A percentile compares a stretch with the other conserved stretches of the same genome.
Evolutionary conservation across 805 yeast species (phyloP).

Genomic region (Candida parachauliodes): DNA sequence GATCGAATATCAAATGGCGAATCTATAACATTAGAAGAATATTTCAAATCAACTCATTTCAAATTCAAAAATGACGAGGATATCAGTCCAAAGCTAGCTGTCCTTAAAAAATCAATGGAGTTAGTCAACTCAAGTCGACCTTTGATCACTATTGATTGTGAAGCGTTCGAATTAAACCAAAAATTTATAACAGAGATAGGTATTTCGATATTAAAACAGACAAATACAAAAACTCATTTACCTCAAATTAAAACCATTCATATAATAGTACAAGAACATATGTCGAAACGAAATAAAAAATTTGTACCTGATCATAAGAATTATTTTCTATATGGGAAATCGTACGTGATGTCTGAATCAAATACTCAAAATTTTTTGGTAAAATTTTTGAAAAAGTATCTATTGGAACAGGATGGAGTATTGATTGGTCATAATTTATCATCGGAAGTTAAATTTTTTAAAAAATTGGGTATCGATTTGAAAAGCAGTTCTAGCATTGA

Average conservation of each 20-base stretch:
- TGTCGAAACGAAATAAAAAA: slow-evolving; percentile 39
- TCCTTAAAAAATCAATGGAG: slow-evolving; percentile 16
- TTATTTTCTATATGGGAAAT: slow-evolving; percentile 48
- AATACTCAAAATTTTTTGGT: slow-evolving; percentile 41
- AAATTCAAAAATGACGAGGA: slow-evolving; percentile 13
- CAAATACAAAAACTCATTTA: slow-evolving; percentile 31
- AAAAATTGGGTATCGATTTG: slow-evolving; percentile 42
- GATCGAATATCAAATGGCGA: not conserved
- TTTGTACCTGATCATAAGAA: slow-evolving; percentile 52
- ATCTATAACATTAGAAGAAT: slow-evolving; percentile 9
- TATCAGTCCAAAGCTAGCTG: slow-evolving; percentile 8
- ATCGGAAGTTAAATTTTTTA: slow-evolving; percentile 55
- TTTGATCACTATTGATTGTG: slow-evolving; percentile 51
- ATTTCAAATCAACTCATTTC: slow-evolving; percentile 19
- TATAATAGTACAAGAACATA: slow-evolving; percentile 44
- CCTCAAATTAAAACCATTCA: slow-evolving; percentile 44
- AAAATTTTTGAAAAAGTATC: slow-evolving; percentile 41
- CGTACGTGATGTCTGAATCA: slow-evolving; percentile 35
- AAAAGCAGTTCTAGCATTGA: slow-evolving; percentile 40
- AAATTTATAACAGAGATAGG: slow-evolving; percentile 56
- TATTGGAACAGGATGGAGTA: slow-evolving; percentile 23
- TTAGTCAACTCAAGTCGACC: slow-evolving; percentile 23
- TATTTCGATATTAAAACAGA: slow-evolving; percentile 56
- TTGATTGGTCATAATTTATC: slow-evolving; percentile 59
- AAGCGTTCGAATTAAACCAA: slow-evolving; percentile 49